Evolutionary conservation across 805 yeast genomes (phyloP).

Genomic region (Nakazawaea ishiwadae): DNA sequence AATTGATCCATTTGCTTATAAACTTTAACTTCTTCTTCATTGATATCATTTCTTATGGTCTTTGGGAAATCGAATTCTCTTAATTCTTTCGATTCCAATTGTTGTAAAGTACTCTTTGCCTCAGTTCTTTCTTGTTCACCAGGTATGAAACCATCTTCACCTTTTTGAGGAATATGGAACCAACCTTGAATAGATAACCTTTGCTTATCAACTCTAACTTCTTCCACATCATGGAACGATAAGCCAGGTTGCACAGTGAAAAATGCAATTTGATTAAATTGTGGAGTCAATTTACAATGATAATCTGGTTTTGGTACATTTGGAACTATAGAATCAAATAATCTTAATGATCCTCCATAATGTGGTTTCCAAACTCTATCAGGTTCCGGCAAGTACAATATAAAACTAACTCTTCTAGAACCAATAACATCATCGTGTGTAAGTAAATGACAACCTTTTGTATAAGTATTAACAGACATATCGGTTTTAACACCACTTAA

Average conservation of each 20-base stretch:
- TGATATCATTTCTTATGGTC: slow-evolving; percentile 26
- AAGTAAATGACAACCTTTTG: slow-evolving; percentile 87
- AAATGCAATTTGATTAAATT: slow-evolving; percentile 93
- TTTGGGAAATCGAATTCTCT: slow-evolving; percentile 83
- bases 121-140: slow-evolving; percentile 82
- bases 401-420: slow-evolving; percentile 87
- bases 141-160: slow-evolving; percentile 78
- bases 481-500: slow-evolving; percentile 89
- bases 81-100: slow-evolving; percentile 68
- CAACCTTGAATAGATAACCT: slow-evolving; percentile 95
- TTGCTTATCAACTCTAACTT: slow-evolving; percentile 86
- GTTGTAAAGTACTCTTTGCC: slow-evolving; percentile 72
- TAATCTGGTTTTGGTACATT: slow-evolving; percentile 86
- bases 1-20: slow-evolving; percentile 26
- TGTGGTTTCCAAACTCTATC: slow-evolving; percentile 83
- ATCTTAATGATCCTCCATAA: slow-evolving; percentile 89
- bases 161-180: slow-evolving; percentile 96
- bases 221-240: slow-evolving; percentile 97
- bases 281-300: slow-evolving; percentile 71
- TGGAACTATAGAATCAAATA: slow-evolving; percentile 81
- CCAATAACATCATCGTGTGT: slow-evolving; percentile 99
- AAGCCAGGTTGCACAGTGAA: slow-evolving; percentile 95
- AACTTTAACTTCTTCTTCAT: slow-evolving; percentile 31
- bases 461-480: slow-evolving; percentile 86
- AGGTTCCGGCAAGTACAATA: slow-evolving; percentile 90